Evolutionary conservation across 805 yeast species (phyloP), one percentile per base, ranked within the genome.

Genomic region (Pachysolen tannophilus): DNA sequence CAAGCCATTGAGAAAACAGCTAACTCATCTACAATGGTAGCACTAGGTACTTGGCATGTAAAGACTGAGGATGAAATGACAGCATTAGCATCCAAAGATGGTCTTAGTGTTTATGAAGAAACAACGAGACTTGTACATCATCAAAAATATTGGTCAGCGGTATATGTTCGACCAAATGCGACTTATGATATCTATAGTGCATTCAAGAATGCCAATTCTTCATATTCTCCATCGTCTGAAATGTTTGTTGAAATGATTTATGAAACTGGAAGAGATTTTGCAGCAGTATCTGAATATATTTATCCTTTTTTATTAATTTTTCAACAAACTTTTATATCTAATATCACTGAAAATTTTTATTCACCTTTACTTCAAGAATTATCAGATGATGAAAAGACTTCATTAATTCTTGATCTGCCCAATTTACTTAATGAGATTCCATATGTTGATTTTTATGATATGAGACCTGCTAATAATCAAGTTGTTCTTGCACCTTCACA

Each of bases 401-500:
- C 38, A 6, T 28, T 58, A 5, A 27, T 49, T 6, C 19, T 24
- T 2, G 33, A 42, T 28, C 38, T 53, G 14, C 41, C 55, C 10
- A n/a, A 42, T 4, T 32, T 59, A 4, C 32, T 61, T 8, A 43
- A 63, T 20, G 48, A 45, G 16, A 65, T 64, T n/a, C 56, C 69
- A 10, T 40, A 39, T 1, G 58, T 72, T 37, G 18, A 40, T 1
- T 52, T 45, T 27, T 28, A 47, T 3, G 86, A 81, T 46, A 46
- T 62, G 33, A 62, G 70, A 8, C 79, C 78, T 2, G 64, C 61
- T 34, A 50, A 56, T 3, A 58, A 69, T 42, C 60, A 71, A 2
- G 71, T 72, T 3, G 52, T 75, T 3, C 44, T 67, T 14, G 86
- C 84, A 0, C 84, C 86, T 3, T 61, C 73, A 11, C 86, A 80